A percentile compares a stretch with the other conserved stretches of the same genome.
phyloP scores from a whole-genome alignment of 225 moss, liverwort and hornwort genomes.

The Physcomitrium patens region DNA sequence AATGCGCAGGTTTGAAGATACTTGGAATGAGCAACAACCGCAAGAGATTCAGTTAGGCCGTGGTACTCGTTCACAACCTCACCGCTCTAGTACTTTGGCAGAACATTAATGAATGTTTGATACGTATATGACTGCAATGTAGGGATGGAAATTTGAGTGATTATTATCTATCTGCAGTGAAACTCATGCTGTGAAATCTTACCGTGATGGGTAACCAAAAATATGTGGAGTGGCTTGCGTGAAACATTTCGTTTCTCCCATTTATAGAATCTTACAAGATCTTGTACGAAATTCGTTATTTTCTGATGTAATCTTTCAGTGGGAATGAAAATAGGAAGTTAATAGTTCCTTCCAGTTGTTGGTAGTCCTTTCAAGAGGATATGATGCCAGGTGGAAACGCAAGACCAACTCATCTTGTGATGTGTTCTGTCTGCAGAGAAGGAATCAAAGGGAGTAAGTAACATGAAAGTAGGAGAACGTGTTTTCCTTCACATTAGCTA shows the following conservation, averaged over 20 bases:
- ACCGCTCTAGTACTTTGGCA: background rate
- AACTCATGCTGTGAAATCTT: background rate
- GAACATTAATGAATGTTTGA: background rate
- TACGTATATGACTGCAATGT: background rate
- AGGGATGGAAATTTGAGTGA: background rate
- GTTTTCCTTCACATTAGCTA: conserved; percentile 70
- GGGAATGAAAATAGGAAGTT: background rate
- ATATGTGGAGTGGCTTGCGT: background rate
- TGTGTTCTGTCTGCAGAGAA: conserved; percentile 57
- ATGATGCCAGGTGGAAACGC: background rate
- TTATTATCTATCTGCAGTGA: background rate
- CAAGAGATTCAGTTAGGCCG: conserved; percentile 81
- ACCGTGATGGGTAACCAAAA: background rate
- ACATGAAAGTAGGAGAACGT: conserved; percentile 85
- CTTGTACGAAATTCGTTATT: conserved; percentile 1
- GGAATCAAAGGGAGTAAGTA: conserved; percentile 64
- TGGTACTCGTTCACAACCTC: conserved; percentile 47
- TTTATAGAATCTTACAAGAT: background rate
- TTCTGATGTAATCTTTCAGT: background rate
- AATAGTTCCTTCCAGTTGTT: background rate
- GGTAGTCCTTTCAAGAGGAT: background rate
- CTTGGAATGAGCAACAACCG: conserved; percentile 89
- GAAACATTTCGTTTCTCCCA: background rate
- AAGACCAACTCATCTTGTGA: conserved; percentile 6
- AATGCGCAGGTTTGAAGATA: conserved; percentile 91